Percentiles rank a stretch among this genome's conserved stretches.
Evolutionary conservation across 768 basidiomycete genomes (phyloP).

Genomic region (Auricularia auricula-judae): DNA sequence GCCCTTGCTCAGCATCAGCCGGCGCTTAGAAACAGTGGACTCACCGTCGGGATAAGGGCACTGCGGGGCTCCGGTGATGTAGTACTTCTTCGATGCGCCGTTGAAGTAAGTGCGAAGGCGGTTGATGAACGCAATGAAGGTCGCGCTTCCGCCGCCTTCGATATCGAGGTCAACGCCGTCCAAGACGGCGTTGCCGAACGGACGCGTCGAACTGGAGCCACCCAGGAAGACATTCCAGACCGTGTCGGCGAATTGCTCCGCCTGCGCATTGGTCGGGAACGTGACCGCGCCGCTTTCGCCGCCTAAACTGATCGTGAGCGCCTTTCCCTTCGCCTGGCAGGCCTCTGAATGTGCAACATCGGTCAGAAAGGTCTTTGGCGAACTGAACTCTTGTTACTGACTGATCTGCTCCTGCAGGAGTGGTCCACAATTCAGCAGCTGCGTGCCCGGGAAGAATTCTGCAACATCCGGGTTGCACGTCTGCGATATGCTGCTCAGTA

Average conservation of each 20-base stretch:
- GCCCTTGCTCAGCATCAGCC: no score
- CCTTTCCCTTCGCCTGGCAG: conserved; percentile 56
- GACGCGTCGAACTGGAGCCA: conserved; percentile 47
- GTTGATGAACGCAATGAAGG: conserved; percentile 46
- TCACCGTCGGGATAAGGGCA: conserved; percentile 58
- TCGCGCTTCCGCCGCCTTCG: conserved; percentile 46
- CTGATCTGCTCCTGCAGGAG: conserved; percentile 5
- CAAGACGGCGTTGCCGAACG: conserved; percentile 60
- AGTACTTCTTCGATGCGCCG: conserved; percentile 51
- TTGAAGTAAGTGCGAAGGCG: conserved; percentile 39
- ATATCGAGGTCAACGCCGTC: conserved; percentile 39
- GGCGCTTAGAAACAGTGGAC: no score
- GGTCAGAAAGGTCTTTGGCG: background rate
- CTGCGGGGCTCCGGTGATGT: conserved; percentile 42
- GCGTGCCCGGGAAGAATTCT: conserved; percentile 2
- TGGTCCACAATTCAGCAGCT: conserved; percentile 3
- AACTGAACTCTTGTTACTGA: background rate
- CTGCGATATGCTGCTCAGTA: background rate
- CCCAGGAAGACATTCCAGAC: conserved; percentile 70
- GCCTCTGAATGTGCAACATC: conserved; percentile 36
- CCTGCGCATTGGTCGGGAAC: conserved; percentile 49
- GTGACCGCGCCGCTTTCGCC: conserved; percentile 57
- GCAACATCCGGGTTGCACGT: background rate
- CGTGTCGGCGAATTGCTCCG: conserved; percentile 40
- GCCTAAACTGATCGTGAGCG: conserved; percentile 36